phyloP scores from a whole-genome alignment of 345 rosid species.

The Gossypium arboreum region DNA sequence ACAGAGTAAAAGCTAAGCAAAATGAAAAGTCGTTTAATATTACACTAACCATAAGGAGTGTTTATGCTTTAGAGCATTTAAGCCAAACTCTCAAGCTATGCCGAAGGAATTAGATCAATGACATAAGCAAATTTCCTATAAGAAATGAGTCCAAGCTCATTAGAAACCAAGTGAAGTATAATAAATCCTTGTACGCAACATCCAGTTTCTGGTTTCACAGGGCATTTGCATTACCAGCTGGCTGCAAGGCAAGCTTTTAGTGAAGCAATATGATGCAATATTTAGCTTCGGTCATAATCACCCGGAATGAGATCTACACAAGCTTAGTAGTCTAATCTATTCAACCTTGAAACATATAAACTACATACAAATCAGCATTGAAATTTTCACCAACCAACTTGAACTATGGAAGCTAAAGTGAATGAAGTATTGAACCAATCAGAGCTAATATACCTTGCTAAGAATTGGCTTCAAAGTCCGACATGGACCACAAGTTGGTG shows the following conservation, averaged over 20 bases:
- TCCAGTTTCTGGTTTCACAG: background rate
- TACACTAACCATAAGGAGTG: background rate
- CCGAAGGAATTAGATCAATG: background rate
- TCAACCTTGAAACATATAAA: background rate
- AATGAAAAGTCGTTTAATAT: background rate
- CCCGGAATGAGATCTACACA: background rate
- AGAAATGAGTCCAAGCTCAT: background rate
- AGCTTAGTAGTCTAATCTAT: background rate
- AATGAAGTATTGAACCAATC: background rate
- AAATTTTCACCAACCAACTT: background rate
- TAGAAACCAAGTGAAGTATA: background rate
- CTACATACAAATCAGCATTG: background rate
- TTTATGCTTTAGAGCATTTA: background rate
- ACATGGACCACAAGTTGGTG: slow-evolving; percentile 98
- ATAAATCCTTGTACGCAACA: background rate
- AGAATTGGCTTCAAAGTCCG: slow-evolving; percentile 95
- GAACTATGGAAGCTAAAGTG: background rate
- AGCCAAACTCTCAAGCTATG: background rate
- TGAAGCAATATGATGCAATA: background rate
- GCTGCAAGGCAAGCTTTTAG: background rate
- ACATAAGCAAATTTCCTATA: background rate
- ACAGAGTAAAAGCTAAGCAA: background rate
- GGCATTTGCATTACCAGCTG: background rate
- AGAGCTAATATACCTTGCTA: slow-evolving; percentile 52
- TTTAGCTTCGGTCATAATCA: background rate